Base-by-base conservation (phyloP, 2,329 filamentous ascomycete genomes). In the Botrytis aclada region DNA sequence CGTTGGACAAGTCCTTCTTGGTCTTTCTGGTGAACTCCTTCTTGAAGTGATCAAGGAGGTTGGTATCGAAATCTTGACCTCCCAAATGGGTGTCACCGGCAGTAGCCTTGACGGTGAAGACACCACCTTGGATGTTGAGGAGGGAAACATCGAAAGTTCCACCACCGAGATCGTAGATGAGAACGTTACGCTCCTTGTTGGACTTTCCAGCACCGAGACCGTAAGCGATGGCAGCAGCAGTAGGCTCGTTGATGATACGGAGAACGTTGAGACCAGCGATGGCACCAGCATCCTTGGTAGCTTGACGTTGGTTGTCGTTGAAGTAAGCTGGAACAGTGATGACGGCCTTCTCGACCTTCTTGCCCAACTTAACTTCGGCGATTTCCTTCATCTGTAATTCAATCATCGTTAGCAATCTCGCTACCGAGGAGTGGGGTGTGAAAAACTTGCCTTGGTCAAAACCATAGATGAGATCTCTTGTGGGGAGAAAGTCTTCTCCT, bases 101-200 rank as follows among this genome's bases (percentile, higher is more conserved):
- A 74, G 96, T 98, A 76, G 95, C 95, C 90, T 97, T 97, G 84
- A 98, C 96, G 77, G 95, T 97, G 90, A 99, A 99, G 81, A 99
- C 96, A 89, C 96, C 96, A 83, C 95, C 95, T 87, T 98, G 94
- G 84, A 99, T 98, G 89, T 97, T 95, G 63, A 99, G 90, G 79
- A 98, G 93, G 77, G 96, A 98, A 41, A 99, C 96, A 98, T 99
- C 96, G 86, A 99, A 99, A 84, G 96, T 99, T 90, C 96, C 96
- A 90, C 96, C 96, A 90, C 96, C 96, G 77, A 99, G 92, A 91
- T 99, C 96, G 89, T 98, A 99, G 88, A 99, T 98, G 79, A 99
- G 90, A 82, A 99, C 95, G 84, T 98, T 97, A 82, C 96, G 94
- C 90, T 98, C 96, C 89, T 97, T 97, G 84, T 93, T 93, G 71